Conservation (phyloP, 2,329 filamentous ascomycete species). For the Diplodia corticola region DNA sequence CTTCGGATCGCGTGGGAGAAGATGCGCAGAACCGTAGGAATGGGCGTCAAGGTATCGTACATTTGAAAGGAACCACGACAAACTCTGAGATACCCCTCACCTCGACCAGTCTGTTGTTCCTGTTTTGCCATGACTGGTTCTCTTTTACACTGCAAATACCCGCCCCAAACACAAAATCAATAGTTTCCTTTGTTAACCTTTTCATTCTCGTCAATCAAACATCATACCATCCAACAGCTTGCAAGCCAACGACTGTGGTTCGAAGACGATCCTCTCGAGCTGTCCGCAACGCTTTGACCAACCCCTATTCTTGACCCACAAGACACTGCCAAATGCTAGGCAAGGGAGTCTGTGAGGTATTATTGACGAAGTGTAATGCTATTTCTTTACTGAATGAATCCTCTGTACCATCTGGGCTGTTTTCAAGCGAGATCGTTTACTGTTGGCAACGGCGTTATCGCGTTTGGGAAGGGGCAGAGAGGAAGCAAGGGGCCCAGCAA, state of each 20-base stretch:
- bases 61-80: conserved; percentile 55
- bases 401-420: background rate
- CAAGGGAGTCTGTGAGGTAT: background rate
- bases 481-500: background rate
- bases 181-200: conserved; percentile 9
- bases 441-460: background rate
- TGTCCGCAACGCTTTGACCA: background rate
- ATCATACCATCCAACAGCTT: background rate
- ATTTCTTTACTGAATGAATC: background rate
- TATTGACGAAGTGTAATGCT: conserved; percentile 16
- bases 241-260: background rate
- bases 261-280: background rate
- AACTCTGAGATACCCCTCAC: background rate
- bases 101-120: background rate
- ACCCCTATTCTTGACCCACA: background rate
- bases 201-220: background rate
- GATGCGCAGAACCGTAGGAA: conserved; percentile 79
- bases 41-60: conserved; percentile 97
- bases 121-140: background rate
- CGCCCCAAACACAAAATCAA: conserved; percentile 10
- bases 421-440: background rate
- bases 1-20: conserved; percentile 76
- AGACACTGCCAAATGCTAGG: background rate
- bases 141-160: conserved; percentile 2
- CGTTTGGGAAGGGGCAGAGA: background rate